Percentiles rank a stretch among this genome's conserved stretches.
Conservation (phyloP, 1,139 yeast species). For the Kodamaea arcana region DNA sequence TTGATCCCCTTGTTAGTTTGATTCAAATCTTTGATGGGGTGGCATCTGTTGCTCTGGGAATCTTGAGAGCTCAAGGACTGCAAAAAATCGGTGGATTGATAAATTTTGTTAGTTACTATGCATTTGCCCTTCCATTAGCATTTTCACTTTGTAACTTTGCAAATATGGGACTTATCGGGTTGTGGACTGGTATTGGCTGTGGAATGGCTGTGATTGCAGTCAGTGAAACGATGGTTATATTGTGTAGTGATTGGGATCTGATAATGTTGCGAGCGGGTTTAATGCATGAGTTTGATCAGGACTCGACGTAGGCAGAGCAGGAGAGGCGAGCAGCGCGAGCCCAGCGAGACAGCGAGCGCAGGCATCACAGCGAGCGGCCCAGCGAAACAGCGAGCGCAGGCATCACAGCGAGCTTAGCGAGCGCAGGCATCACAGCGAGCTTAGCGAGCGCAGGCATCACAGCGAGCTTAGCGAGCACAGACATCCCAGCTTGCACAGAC, state of each 20-base stretch:
- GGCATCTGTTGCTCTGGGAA: constrained; percentile 81
- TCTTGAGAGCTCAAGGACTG: constrained; percentile 80
- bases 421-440: too few species aligned
- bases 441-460: too few species aligned
- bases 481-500: too few species aligned
- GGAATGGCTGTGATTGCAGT: constrained; percentile 71
- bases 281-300: constrained; percentile 7
- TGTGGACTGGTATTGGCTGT: constrained; percentile 85
- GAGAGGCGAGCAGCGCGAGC: background rate
- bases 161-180: constrained; percentile 56
- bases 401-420: background rate
- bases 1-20: constrained; percentile 66
- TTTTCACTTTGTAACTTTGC: constrained; percentile 54
- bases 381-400: too few species aligned
- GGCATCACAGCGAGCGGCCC: background rate
- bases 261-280: constrained; percentile 21
- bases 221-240: constrained; percentile 45
- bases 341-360: background rate
- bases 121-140: constrained; percentile 67
- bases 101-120: constrained; percentile 72
- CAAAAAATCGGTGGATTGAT: constrained; percentile 81
- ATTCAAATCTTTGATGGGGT: constrained; percentile 77
- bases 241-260: constrained; percentile 41
- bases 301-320: constrained; percentile 5
- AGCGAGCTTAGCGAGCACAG: too few species aligned